A percentile compares a stretch with the other conserved stretches of the same genome.
Evolutionary conservation across 2,329 filamentous ascomycete species (phyloP).

Genomic region (Beauveria brongniartii): DNA sequence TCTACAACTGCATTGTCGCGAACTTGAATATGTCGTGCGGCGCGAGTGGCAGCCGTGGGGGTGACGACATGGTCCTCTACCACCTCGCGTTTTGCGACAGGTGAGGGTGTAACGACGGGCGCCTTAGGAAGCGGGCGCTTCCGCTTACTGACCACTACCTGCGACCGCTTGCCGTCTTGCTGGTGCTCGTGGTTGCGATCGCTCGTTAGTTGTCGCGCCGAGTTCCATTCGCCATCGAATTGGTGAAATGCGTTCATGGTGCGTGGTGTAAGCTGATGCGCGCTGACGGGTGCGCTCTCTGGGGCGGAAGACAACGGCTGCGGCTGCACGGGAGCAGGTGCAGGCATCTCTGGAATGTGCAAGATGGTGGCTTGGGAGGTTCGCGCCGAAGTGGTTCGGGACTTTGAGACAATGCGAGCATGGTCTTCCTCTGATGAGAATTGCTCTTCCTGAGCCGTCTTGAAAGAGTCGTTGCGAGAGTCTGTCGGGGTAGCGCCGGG

Average conservation of each 20-base stretch:
- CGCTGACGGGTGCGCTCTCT: slow-evolving; percentile 18
- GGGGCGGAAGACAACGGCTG: slow-evolving; percentile 33
- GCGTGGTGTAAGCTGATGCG: slow-evolving; percentile 27
- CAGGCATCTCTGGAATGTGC: slow-evolving; percentile 23
- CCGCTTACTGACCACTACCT: slow-evolving; percentile 47
- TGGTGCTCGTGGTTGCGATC: slow-evolving; percentile 31
- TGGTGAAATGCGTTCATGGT: slow-evolving; percentile 41
- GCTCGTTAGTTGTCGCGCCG: slow-evolving; percentile 17
- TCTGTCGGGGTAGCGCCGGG: slow-evolving; percentile 50
- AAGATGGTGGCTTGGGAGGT: slow-evolving; percentile 38
- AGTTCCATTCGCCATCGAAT: slow-evolving; percentile 51
- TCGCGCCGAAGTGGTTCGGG: slow-evolving; percentile 29
- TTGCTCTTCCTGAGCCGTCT: slow-evolving; percentile 59
- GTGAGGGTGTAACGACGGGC: slow-evolving; percentile 14
- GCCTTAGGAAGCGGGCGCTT: slow-evolving; percentile 24
- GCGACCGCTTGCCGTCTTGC: slow-evolving; percentile 46
- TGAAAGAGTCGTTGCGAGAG: slow-evolving; percentile 62
- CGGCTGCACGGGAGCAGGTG: slow-evolving; percentile 32
- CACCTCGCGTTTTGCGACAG: slow-evolving; percentile 27
- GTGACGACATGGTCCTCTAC: slow-evolving; percentile 39
- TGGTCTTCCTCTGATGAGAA: slow-evolving; percentile 55
- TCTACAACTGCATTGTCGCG: slow-evolving; percentile 33
- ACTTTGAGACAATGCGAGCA: slow-evolving; percentile 32
- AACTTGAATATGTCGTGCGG: slow-evolving; percentile 38
- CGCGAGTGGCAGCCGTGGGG: slow-evolving; percentile 43